Base-by-base conservation (phyloP, 352 stramenopile species). In the Pythium utonaiense region DNA sequence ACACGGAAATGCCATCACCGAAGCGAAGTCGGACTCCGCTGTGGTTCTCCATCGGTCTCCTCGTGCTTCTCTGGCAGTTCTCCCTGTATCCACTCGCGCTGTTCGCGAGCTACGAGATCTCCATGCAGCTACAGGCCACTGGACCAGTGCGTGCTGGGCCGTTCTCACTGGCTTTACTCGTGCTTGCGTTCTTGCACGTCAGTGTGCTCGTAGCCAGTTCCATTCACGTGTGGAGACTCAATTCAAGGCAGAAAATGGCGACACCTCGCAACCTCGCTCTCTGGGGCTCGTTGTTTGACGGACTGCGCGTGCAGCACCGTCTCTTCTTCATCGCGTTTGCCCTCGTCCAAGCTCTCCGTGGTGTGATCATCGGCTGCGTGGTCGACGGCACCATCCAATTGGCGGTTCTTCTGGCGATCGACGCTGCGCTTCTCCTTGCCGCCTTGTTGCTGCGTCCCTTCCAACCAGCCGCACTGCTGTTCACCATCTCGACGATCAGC, bases 151-250 rank as follows among this genome's bases (percentile, higher is more conserved):
- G 42, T n/a, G 12, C 7, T 30, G 42, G 42, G 6, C 24, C 42
- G 24, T 60, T 83, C 14, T 49, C 81, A 6, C 8, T 90, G 9
- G 75, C 73, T 6, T 57, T 87, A 48, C 60, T 78, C 14, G 63
- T 69, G 14, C 58, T 90, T 8, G 22, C 8, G 6, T 30, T 51
- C n/a, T 10, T 51, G 14, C 21, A 3, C 42, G 17, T 51, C 42
- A 24, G 42, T 13, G 42, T 21, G 13, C 14, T 51, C 14, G 22
- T 33, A 10, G 6, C 9, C 10, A 6, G 22, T 51, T 21, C 22
- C 12, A 3, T 19, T 0, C n/a, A 31, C 1, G 42, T 51, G 1
- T 51, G 42, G 42, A 8, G 7, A 7, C 24, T 51, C 10, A 47
- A 47, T 19, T 27, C 40, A 25, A 6, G 40, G 40, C 16, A 47